phyloP scores from a whole-genome alignment of 2,329 filamentous ascomycete genomes.

The Pseudocercospora fuligena region DNA sequence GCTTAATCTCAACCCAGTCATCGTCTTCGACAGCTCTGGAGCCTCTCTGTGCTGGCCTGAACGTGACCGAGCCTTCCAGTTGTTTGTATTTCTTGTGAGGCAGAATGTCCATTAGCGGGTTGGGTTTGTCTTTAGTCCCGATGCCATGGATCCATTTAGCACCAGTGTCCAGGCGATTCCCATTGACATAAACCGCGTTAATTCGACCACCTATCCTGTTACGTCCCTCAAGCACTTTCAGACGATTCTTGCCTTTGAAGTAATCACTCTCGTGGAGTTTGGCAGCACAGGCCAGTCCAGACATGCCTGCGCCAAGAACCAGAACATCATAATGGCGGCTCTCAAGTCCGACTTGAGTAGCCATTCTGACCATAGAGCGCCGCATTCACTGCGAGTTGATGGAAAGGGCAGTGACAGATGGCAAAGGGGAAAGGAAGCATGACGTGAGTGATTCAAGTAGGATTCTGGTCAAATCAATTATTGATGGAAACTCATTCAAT shows the following conservation, averaged over 20 bases:
- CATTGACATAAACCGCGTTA: conserved; percentile 29
- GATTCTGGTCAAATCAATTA: not conserved
- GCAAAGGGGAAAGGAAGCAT: not conserved
- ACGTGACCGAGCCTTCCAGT: conserved; percentile 27
- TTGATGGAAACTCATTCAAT: not conserved
- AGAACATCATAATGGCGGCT: conserved; percentile 18
- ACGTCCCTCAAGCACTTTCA: conserved; percentile 33
- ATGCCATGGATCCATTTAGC: conserved; percentile 38
- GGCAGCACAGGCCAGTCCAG: conserved; percentile 32
- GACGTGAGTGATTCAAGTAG: not conserved
- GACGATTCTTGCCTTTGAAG: conserved; percentile 17
- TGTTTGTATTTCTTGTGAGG: conserved; percentile 28
- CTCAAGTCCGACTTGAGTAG: not conserved
- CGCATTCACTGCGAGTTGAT: conserved; percentile 4
- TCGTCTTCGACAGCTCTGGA: not conserved
- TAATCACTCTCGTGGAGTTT: conserved; percentile 24
- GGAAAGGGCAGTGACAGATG: not conserved
- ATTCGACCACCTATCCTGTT: conserved; percentile 35
- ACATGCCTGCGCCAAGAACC: conserved; percentile 34
- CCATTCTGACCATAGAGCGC: conserved; percentile 12
- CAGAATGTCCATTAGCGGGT: conserved; percentile 32
- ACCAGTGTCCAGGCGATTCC: conserved; percentile 31
- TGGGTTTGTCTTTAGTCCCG: conserved; percentile 30
- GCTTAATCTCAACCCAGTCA: conserved; percentile 1
- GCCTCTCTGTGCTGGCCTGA: conserved; percentile 11